These are phyloP conservation scores for Verticillium klebahnii DNA, from an alignment of 2,329 filamentous ascomycete genomes.

Conservation along the genomic window DNA sequence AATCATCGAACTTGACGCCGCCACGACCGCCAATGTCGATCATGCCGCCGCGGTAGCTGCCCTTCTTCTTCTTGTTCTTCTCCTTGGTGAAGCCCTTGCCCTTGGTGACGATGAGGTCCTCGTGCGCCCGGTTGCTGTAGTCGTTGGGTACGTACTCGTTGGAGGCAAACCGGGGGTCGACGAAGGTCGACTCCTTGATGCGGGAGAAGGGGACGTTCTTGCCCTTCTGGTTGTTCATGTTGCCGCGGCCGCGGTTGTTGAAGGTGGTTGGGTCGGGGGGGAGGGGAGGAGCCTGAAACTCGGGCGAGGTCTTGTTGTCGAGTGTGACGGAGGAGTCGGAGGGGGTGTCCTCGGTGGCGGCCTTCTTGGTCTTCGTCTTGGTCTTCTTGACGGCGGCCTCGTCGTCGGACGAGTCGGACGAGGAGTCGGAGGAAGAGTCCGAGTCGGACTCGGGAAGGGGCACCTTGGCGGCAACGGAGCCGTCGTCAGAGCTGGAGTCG, in stretches of 20 bases:
- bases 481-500: conserved; percentile 32
- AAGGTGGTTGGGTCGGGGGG: conserved; percentile 42
- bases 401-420: conserved; percentile 15
- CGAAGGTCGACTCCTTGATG: conserved; percentile 63
- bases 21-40: conserved; percentile 82
- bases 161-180: conserved; percentile 65
- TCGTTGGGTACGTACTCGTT: conserved; percentile 81
- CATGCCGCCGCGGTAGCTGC: conserved; percentile 81
- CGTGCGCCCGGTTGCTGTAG: conserved; percentile 84
- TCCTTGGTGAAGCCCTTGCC: conserved; percentile 99
- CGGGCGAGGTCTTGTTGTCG: conserved; percentile 48
- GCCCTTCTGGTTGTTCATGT: conserved; percentile 32
- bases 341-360: conserved; percentile 36
- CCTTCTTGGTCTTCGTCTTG: conserved; percentile 20
- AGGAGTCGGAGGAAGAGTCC: conserved; percentile 18
- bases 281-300: conserved; percentile 42
- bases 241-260: conserved; percentile 29
- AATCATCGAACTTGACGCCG: conserved; percentile 93
- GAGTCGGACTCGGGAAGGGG: conserved; percentile 38
- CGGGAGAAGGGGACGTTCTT: conserved; percentile 72
- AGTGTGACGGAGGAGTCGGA: conserved; percentile 42
- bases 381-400: conserved; percentile 14
- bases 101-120: conserved; percentile 83
- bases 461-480: conserved; percentile 32
- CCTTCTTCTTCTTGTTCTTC: conserved; percentile 98